phyloP scores from a whole-genome alignment of 345 rosid genomes.

The Orychophragmus violaceus region DNA sequence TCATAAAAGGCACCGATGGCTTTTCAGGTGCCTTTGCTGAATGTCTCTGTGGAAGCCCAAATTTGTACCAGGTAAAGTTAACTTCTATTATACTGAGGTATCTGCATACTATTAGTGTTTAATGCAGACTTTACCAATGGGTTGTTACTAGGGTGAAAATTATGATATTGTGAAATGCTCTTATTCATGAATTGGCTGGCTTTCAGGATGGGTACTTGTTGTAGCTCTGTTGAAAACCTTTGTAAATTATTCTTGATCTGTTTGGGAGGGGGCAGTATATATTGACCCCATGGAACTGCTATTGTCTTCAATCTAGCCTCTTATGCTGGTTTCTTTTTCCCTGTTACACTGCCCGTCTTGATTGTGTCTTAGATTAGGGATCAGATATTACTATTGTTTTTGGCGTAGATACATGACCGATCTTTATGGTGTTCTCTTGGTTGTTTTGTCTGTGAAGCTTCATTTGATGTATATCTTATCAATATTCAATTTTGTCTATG shows the following conservation, averaged over 20 bases:
- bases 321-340: background rate
- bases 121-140: background rate
- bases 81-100: background rate
- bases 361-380: background rate
- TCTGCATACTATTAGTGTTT: background rate
- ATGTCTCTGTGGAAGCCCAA: conserved; percentile 95
- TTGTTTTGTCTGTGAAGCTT: background rate
- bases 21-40: conserved; percentile 96
- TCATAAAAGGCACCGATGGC: conserved; percentile 95
- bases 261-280: background rate
- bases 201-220: background rate
- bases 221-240: background rate
- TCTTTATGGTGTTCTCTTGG: background rate
- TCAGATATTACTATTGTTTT: background rate
- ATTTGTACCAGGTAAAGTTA: conserved; percentile 69
- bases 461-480: background rate
- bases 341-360: background rate
- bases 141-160: background rate
- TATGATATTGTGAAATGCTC: background rate
- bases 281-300: background rate
- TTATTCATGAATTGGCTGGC: background rate
- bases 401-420: background rate
- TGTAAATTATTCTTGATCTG: background rate
- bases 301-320: background rate
- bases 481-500: conserved; percentile 19